Percentiles rank a stretch among this genome's conserved stretches.
phyloP scores from a whole-genome alignment of 495 filamentous ascomycete species.

The Lasiosphaeria miniovina region DNA sequence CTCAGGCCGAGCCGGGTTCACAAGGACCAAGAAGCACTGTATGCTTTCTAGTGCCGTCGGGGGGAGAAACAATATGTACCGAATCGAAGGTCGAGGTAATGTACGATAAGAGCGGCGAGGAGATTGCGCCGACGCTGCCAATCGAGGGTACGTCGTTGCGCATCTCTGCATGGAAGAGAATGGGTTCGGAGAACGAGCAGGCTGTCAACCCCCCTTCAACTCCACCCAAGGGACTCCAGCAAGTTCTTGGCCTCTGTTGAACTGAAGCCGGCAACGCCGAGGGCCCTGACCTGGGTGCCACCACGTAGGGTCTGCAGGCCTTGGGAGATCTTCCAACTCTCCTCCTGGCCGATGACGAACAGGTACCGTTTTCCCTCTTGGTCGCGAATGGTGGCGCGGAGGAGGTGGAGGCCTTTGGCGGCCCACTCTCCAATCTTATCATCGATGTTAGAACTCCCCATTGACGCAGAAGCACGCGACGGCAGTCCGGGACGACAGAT shows the following conservation, averaged over 20 bases:
- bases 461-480: slow-evolving; percentile 26
- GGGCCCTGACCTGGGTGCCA: slow-evolving; percentile 64
- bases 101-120: background rate
- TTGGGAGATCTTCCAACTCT: slow-evolving; percentile 89
- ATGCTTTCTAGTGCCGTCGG: background rate
- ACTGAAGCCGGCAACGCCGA: slow-evolving; percentile 63
- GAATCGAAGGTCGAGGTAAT: slow-evolving; percentile 2
- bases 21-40: background rate
- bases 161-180: background rate
- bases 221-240: slow-evolving; percentile 61
- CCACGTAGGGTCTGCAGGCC: slow-evolving; percentile 71
- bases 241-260: slow-evolving; percentile 57
- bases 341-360: slow-evolving; percentile 76
- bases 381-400: slow-evolving; percentile 80
- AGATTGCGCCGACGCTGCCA: background rate
- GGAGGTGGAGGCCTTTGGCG: slow-evolving; percentile 61
- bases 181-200: background rate
- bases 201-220: background rate
- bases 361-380: slow-evolving; percentile 79
- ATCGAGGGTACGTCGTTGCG: background rate
- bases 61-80: slow-evolving; percentile 1
- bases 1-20: background rate
- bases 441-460: slow-evolving; percentile 28
- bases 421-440: slow-evolving; percentile 51
- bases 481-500: slow-evolving; percentile 48